Percentiles rank a stretch among this genome's conserved stretches.
Evolutionary conservation across 2,329 filamentous ascomycete genomes (phyloP).

Genomic region (Didymella pomorum): DNA sequence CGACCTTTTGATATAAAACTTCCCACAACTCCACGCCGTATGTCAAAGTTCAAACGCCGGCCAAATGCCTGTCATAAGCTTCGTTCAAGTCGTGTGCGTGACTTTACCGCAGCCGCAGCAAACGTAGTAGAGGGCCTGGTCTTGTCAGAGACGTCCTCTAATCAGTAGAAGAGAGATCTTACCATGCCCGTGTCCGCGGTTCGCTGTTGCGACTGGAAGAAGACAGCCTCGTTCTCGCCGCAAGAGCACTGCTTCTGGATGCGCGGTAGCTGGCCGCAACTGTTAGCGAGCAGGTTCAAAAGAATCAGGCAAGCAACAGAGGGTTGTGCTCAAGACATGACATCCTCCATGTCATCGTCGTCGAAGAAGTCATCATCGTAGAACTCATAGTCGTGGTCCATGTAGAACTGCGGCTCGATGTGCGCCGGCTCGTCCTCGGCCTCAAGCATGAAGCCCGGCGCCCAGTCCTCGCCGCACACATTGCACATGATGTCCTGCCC

Average conservation of each 20-base stretch:
- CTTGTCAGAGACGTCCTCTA: slow-evolving; percentile 21
- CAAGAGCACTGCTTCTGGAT: slow-evolving; percentile 90
- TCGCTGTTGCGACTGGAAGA: slow-evolving; percentile 98
- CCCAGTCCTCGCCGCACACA: slow-evolving; percentile 58
- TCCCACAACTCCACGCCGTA: slow-evolving; percentile 40
- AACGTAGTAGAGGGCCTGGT: slow-evolving; percentile 67
- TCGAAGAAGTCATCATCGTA: slow-evolving; percentile 33
- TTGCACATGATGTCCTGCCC: slow-evolving; percentile 65
- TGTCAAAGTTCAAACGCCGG: slow-evolving; percentile 41
- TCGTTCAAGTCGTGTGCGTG: slow-evolving; percentile 58
- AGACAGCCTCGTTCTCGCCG: slow-evolving; percentile 88
- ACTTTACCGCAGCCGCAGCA: slow-evolving; percentile 94
- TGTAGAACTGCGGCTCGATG: slow-evolving; percentile 31
- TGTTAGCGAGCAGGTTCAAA: slow-evolving; percentile 51
- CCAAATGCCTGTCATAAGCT: slow-evolving; percentile 37
- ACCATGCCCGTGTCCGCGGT: slow-evolving; percentile 99
- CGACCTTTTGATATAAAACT: slow-evolving; percentile 8
- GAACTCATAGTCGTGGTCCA: slow-evolving; percentile 24
- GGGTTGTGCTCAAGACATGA: slow-evolving; percentile 41
- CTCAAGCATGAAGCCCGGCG: slow-evolving; percentile 56
- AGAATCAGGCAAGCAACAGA: slow-evolving; percentile 49
- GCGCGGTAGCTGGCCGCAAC: slow-evolving; percentile 77
- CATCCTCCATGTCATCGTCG: slow-evolving; percentile 43
- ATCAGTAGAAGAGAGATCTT: slow-evolving; percentile 23
- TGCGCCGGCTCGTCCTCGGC: slow-evolving; percentile 49